These are phyloP conservation scores for Alternaria ethzedia DNA, from an alignment of 2,329 filamentous ascomycete genomes.

Conservation along the genomic window DNA sequence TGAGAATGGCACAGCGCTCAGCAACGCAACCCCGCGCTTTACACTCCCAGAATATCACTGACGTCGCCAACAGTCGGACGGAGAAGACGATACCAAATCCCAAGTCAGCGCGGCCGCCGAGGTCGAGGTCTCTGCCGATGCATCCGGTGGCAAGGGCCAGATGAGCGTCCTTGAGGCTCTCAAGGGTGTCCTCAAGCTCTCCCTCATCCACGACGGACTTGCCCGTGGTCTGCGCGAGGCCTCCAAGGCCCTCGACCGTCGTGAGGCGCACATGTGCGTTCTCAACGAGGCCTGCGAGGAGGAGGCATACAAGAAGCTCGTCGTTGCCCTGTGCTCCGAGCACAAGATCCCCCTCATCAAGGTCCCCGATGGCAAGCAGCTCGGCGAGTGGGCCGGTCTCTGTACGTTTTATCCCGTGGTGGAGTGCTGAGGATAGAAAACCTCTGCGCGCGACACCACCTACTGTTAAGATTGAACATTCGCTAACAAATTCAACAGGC, in stretches of 20 bases:
- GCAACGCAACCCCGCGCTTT: constrained; percentile 6
- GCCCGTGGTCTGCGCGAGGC: constrained; percentile 98
- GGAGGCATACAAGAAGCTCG: constrained; percentile 99
- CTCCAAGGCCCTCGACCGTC: constrained; percentile 97
- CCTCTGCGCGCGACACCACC: background rate
- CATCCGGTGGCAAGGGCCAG: constrained; percentile 77
- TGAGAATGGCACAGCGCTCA: background rate
- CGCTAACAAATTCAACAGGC: constrained; percentile 61
- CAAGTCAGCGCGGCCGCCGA: constrained; percentile 79
- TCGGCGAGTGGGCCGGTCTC: constrained; percentile 99
- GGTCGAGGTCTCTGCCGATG: constrained; percentile 95
- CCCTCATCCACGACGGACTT: constrained; percentile 99
- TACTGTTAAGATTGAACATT: background rate
- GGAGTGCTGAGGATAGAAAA: background rate
- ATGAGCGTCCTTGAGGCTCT: constrained; percentile 99
- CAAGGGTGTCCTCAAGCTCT: constrained; percentile 98
- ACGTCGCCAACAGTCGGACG: constrained; percentile 79
- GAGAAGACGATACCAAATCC: constrained; percentile 99
- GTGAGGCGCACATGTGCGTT: constrained; percentile 99
- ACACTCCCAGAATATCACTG: constrained; percentile 13
- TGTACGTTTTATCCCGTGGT: constrained; percentile 70
- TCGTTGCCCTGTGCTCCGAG: constrained; percentile 97
- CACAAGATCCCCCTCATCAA: constrained; percentile 99
- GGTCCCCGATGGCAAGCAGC: constrained; percentile 99
- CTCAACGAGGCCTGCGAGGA: constrained; percentile 99